Percentiles rank a stretch among this genome's conserved stretches.
phyloP scores from a whole-genome alignment of 352 stramenopile genomes.

The Phytopythium vexans region DNA sequence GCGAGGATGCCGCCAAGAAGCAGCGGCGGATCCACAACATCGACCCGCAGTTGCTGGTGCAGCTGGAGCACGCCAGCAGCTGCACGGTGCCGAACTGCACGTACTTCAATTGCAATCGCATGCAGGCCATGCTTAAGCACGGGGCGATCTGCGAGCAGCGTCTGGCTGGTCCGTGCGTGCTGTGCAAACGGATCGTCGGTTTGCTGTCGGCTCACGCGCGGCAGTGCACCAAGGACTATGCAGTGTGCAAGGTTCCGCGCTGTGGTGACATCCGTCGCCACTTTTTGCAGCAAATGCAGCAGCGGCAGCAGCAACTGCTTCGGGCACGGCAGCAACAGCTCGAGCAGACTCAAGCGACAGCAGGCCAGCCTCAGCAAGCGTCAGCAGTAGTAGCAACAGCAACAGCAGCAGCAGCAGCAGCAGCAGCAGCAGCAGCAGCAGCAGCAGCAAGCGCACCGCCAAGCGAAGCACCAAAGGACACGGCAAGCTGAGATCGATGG shows the following conservation, averaged over 20 bases:
- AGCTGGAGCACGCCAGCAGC: constrained; percentile 81
- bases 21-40: constrained; percentile 86
- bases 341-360: constrained; percentile 25
- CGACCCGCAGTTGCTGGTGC: constrained; percentile 80
- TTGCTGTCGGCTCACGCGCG: constrained; percentile 79
- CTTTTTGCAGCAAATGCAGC: constrained; percentile 77
- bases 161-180: constrained; percentile 70
- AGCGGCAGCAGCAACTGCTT: constrained; percentile 60
- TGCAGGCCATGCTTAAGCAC: constrained; percentile 89
- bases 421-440: too few species aligned
- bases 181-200: constrained; percentile 86
- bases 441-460: not conserved
- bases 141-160: constrained; percentile 82
- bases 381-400: too few species aligned
- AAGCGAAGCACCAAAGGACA: constrained; percentile 19
- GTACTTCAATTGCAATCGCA: constrained; percentile 85
- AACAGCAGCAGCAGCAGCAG: too few species aligned
- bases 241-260: constrained; percentile 75
- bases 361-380: not conserved
- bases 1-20: constrained; percentile 91
- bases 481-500: constrained; percentile 9
- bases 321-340: constrained; percentile 37
- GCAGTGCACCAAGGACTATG: constrained; percentile 78
- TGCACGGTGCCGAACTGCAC: constrained; percentile 68
- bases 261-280: constrained; percentile 85